A percentile compares a stretch with the other conserved stretches of the same genome.
Evolutionary conservation across 352 stramenopile species (phyloP).

Genomic region (Pythium folliculosum): DNA sequence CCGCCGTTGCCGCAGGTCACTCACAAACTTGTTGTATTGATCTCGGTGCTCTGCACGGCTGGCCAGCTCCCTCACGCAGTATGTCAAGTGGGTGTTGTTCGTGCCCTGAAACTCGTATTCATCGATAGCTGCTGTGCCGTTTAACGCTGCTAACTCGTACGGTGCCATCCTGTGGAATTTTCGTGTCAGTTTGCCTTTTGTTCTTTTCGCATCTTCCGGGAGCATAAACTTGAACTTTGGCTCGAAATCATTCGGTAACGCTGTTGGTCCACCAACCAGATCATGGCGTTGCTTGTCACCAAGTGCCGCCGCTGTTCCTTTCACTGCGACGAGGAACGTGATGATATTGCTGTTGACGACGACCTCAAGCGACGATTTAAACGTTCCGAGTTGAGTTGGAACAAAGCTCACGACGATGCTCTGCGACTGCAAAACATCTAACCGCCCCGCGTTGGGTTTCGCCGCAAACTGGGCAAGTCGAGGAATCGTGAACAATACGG

Average conservation of each 20-base stretch:
- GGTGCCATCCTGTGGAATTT: slow-evolving; percentile 63
- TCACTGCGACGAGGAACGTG: slow-evolving; percentile 56
- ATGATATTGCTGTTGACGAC: slow-evolving; percentile 53
- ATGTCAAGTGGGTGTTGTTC: slow-evolving; percentile 85
- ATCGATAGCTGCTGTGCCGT: slow-evolving; percentile 71
- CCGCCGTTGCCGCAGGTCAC: slow-evolving; percentile 37
- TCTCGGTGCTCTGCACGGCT: slow-evolving; percentile 65
- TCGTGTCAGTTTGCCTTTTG: slow-evolving; percentile 49
- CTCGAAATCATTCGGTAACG: slow-evolving; percentile 83
- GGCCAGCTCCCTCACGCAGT: slow-evolving; percentile 82
- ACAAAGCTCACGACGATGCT: slow-evolving; percentile 90
- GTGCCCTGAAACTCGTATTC: slow-evolving; percentile 84
- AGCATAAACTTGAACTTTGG: slow-evolving; percentile 91
- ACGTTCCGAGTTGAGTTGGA: slow-evolving; percentile 84
- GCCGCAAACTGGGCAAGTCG: slow-evolving; percentile 80
- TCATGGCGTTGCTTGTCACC: slow-evolving; percentile 36
- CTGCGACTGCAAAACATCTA: slow-evolving; percentile 88
- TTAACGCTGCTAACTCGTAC: slow-evolving; percentile 61
- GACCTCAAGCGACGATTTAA: slow-evolving; percentile 48
- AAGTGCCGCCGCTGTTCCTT: slow-evolving; percentile 60
- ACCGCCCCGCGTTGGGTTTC: slow-evolving; percentile 56
- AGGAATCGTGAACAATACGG: slow-evolving; percentile 61
- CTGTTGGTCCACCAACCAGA: slow-evolving; percentile 61
- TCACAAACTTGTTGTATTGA: slow-evolving; percentile 72
- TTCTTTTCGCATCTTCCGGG: slow-evolving; percentile 64